Percentiles rank a stretch among this genome's conserved stretches.
These are phyloP conservation scores for Exophiala xenobiotica DNA, from an alignment of 2,329 filamentous ascomycete species.

Conservation along the genomic window DNA sequence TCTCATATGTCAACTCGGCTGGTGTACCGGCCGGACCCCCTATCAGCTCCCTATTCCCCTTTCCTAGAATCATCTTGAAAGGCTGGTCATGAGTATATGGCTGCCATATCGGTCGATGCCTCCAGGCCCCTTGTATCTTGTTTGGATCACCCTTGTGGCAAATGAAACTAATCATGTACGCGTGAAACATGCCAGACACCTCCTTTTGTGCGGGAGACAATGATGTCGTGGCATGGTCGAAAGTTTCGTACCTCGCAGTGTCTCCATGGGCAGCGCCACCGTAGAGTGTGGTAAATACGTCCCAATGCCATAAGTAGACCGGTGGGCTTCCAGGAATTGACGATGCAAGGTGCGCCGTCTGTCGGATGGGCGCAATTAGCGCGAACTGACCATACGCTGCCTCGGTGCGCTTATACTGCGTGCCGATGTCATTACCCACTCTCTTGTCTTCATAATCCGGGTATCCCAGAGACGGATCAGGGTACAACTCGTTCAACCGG, in stretches of 20 bases:
- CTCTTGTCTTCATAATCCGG: conserved; percentile 45
- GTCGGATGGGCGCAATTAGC: conserved; percentile 50
- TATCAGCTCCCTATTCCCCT: conserved; percentile 51
- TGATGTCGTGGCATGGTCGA: conserved; percentile 37
- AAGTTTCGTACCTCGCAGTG: conserved; percentile 51
- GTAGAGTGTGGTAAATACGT: conserved; percentile 45
- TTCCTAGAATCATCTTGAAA: conserved; percentile 47
- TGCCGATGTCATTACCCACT: conserved; percentile 39
- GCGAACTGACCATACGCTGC: conserved; percentile 52
- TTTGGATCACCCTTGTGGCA: conserved; percentile 47
- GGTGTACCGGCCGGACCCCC: conserved; percentile 43
- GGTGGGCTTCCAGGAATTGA: conserved; percentile 32
- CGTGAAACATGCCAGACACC: conserved; percentile 45
- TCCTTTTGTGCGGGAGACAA: conserved; percentile 44
- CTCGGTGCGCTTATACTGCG: conserved; percentile 54
- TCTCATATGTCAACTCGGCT: conserved; percentile 40
- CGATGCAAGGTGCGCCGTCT: conserved; percentile 41
- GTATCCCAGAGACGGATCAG: conserved; percentile 50
- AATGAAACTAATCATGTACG: conserved; percentile 53
- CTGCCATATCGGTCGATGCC: conserved; percentile 40
- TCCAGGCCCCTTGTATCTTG: conserved; percentile 22
- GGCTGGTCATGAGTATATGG: conserved; percentile 32
- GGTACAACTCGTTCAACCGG: conserved; percentile 60
- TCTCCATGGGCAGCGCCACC: conserved; percentile 51
- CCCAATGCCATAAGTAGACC: conserved; percentile 57